These are phyloP conservation scores for Aspergillus hiratsukae DNA, from an alignment of 2,329 filamentous ascomycete genomes.

Conservation along the genomic window DNA sequence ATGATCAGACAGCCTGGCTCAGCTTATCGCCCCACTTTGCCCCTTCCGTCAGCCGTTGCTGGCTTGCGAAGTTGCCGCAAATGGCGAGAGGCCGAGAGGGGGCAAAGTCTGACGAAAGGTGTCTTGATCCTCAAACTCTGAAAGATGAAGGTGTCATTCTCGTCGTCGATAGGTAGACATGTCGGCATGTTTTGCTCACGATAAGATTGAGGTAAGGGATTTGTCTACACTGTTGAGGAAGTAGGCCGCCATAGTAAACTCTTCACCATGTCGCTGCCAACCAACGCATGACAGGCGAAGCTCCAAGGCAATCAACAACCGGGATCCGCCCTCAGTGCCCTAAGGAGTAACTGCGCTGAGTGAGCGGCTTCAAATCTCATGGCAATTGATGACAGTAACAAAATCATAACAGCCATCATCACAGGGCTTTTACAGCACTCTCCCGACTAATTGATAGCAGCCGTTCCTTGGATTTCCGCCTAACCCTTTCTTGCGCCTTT, in stretches of 20 bases:
- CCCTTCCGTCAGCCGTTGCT: conserved; percentile 4
- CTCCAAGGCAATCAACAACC: not conserved
- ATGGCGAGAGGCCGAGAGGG: not conserved
- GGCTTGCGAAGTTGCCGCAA: not conserved
- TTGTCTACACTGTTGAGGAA: not conserved
- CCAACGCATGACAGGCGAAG: not conserved
- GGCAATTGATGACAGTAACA: not conserved
- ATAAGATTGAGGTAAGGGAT: not conserved
- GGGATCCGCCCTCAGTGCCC: no score
- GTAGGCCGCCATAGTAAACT: not conserved
- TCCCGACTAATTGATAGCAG: not conserved
- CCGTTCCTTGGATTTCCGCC: not conserved
- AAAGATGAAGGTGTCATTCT: not conserved
- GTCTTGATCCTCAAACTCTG: not conserved
- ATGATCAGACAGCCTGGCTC: conserved; percentile 3
- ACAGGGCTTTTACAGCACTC: not conserved
- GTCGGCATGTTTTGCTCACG: not conserved
- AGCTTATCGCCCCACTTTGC: conserved; percentile 19
- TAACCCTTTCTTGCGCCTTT: not conserved
- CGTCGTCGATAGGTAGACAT: not conserved
- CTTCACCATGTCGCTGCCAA: not conserved
- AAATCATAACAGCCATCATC: not conserved
- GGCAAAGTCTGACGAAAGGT: not conserved
- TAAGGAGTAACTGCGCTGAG: not conserved
- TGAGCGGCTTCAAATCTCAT: not conserved